A percentile compares a stretch with the other conserved stretches of the same genome.
Conservation (phyloP, 2,329 filamentous ascomycete species). For the Colletotrichum liaoningense region DNA sequence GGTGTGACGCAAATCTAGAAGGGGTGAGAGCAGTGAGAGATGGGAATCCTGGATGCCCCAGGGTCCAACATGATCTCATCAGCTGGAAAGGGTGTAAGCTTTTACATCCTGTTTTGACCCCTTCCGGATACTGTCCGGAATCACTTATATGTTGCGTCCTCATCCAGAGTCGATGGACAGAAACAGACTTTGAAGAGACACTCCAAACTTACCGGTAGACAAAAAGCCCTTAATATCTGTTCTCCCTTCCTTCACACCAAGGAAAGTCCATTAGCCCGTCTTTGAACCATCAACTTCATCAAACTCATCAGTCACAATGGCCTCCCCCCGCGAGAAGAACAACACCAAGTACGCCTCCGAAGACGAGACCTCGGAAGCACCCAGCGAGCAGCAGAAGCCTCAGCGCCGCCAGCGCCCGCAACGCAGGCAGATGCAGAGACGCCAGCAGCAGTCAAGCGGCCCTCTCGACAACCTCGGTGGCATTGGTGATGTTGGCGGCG, state of each 20-base stretch:
- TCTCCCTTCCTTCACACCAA: not conserved
- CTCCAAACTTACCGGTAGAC: constrained; percentile 14
- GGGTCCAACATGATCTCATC: constrained; percentile 40
- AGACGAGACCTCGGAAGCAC: constrained; percentile 44
- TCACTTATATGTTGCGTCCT: constrained; percentile 37
- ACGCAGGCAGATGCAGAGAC: constrained; percentile 41
- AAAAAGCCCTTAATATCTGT: not conserved
- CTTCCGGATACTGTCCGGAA: constrained; percentile 24
- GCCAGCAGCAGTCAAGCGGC: constrained; percentile 20
- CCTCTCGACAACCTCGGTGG: constrained; percentile 46
- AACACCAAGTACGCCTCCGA: constrained; percentile 50
- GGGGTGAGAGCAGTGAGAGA: constrained; percentile 1
- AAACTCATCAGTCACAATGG: constrained; percentile 37
- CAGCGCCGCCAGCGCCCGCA: constrained; percentile 38
- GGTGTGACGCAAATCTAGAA: constrained; percentile 30
- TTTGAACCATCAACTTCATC: constrained; percentile 29
- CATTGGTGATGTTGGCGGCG: constrained; percentile 39
- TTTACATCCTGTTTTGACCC: constrained; percentile 36
- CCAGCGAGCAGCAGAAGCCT: constrained; percentile 43
- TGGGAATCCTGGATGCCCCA: constrained; percentile 19
- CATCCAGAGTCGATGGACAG: constrained; percentile 6
- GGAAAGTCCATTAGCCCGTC: constrained; percentile 1
- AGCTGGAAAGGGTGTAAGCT: constrained; percentile 30
- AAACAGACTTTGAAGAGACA: constrained; percentile 11
- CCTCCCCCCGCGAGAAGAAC: constrained; percentile 46